Conservation (phyloP, 2,329 filamentous ascomycete species). For the Monilinia laxa region DNA sequence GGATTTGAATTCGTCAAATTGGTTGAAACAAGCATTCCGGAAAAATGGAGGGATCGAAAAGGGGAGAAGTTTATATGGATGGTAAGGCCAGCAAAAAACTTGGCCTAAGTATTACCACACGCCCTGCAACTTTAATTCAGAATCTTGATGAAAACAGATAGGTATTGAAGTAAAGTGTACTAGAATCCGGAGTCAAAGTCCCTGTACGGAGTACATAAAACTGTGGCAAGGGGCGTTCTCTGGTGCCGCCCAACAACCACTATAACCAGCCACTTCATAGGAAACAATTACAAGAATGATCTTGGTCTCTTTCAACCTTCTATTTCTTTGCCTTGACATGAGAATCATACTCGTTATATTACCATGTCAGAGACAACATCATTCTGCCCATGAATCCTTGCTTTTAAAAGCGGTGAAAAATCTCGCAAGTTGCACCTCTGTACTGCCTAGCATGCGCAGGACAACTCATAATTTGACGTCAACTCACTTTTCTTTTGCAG, state of each 20-base stretch:
- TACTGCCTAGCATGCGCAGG: too few relatives aligned
- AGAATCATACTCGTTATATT: too few relatives aligned
- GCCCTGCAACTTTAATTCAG: background rate
- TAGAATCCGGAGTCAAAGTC: background rate
- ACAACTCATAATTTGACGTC: too few relatives aligned
- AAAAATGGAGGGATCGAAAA: constrained; percentile 9
- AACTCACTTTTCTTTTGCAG: too few relatives aligned
- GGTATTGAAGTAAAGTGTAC: background rate
- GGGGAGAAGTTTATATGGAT: constrained; percentile 9
- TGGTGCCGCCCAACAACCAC: background rate
- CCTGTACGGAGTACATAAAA: background rate
- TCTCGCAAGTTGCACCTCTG: too few relatives aligned
- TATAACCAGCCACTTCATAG: background rate
- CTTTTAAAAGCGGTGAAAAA: too few relatives aligned
- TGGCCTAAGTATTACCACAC: background rate
- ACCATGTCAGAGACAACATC: too few relatives aligned
- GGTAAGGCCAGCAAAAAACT: constrained; percentile 17
- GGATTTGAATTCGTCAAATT: constrained; percentile 15
- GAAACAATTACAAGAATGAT: background rate
- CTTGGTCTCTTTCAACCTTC: too few relatives aligned
- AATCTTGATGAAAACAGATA: background rate
- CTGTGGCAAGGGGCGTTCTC: background rate
- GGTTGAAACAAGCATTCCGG: background rate
- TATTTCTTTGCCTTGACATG: too few relatives aligned
- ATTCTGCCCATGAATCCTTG: too few relatives aligned